Evolutionary conservation across 2,329 filamentous ascomycete genomes (phyloP).

Genomic region (Alternaria consortialis): DNA sequence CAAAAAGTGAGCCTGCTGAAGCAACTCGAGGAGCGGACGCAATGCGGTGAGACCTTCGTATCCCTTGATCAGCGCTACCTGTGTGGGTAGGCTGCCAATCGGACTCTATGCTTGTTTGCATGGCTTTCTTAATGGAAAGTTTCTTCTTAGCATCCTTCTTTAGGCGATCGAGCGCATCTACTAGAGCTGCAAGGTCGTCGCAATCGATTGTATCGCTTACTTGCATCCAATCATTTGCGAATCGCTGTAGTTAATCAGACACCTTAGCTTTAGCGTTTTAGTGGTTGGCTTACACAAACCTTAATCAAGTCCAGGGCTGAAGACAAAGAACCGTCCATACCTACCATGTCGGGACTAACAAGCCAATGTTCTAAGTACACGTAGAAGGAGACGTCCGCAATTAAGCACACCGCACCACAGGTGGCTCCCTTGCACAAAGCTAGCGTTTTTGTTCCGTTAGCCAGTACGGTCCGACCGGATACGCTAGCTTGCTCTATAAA

Average conservation of each 20-base stretch:
- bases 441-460: background rate
- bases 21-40: background rate
- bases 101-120: background rate
- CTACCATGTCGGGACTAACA: background rate
- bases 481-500: slow-evolving; percentile 2
- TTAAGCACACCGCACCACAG: background rate
- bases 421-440: background rate
- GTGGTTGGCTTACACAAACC: background rate
- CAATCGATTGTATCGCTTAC: background rate
- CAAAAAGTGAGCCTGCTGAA: slow-evolving; percentile 5
- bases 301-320: background rate
- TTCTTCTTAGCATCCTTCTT: slow-evolving; percentile 11
- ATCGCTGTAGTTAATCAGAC: background rate
- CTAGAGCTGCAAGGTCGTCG: slow-evolving; percentile 5
- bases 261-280: background rate
- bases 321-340: background rate
- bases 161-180: slow-evolving; percentile 8
- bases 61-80: slow-evolving; percentile 3
- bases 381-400: background rate
- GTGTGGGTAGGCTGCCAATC: background rate
- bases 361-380: background rate
- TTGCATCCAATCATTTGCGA: slow-evolving; percentile 8
- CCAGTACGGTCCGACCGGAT: background rate
- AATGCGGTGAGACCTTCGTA: slow-evolving; percentile 1
- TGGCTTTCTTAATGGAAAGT: slow-evolving; percentile 2